Evolutionary conservation across 768 basidiomycete species (phyloP), one percentile per base, ranked within the genome.

Genomic region (Leucocoprinus leucothites): DNA sequence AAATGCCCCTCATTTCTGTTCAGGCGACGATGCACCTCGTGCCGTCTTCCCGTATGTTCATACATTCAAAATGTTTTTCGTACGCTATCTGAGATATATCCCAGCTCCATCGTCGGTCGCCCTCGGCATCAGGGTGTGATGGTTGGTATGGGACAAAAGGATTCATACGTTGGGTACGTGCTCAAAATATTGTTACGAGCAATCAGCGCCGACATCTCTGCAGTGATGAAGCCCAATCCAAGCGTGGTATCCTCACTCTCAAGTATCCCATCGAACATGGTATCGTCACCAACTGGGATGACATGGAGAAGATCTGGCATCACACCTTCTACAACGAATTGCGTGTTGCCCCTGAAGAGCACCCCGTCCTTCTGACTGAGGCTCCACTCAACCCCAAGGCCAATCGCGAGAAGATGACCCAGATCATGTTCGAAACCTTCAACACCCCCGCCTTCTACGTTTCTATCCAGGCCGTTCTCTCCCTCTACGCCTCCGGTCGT

Each of bases 291-390:
- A 94, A 97, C 85, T 97, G 94, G 94, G 94, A 95, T 66, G 94
- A 95, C 74, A 95, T 95, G 93, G 94, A 96, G 79, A 94, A 94
- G 78, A 95, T 95, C 71, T 96, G 93, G 93, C 91, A 94, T 72
- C 93, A 95, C 79, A 94, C 94, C 28, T 96, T 95, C 75, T 95
- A 92, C 84, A 93, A 94, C 69, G 91, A 93, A 72, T 85, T 93
- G 58, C 90, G 91, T 75, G 91, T 94, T 63, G 91, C 91, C 4
- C 91, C 91, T 25, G 91, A 94, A 71, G 91, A 93, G 77, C 90
- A 93, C 78, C 91, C 91, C 59, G 87, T 94, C 63, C 81, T 95
- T 55, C 79, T 94, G 69, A 95, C 92, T 58, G 92, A 95, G 73
- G 91, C 92, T 24, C 91, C 92, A 18, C 82, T 92, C 62, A 95